Evolutionary conservation across 169 alveolate genomes (phyloP).

Genomic region (Ophryocystis elektroscirrha): DNA sequence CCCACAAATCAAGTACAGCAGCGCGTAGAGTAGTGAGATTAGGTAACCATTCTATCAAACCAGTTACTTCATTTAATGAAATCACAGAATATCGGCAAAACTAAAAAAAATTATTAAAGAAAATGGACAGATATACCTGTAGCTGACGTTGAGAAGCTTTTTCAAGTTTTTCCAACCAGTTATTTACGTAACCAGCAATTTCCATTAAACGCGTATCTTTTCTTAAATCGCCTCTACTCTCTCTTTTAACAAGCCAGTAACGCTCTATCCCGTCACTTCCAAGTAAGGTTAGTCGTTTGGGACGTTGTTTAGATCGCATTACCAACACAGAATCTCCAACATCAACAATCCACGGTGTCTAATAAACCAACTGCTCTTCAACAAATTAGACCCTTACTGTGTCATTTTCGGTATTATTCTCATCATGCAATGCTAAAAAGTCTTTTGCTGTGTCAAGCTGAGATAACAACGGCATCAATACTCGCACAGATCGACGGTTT

Average conservation of each 20-base stretch:
- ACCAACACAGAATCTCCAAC: too few species aligned
- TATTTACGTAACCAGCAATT: background rate
- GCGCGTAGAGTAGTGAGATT: slow-evolving; percentile 33
- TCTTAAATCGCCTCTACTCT: slow-evolving; percentile 57
- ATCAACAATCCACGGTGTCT: too few species aligned
- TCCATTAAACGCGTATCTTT: slow-evolving; percentile 70
- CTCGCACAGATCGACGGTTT: too few species aligned
- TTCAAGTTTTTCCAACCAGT: background rate
- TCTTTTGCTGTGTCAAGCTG: too few species aligned
- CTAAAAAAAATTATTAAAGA: background rate
- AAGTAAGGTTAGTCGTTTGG: slow-evolving; percentile 53
- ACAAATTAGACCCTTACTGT: too few species aligned
- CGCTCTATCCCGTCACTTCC: slow-evolving; percentile 64
- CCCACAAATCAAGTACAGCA: background rate
- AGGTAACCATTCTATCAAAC: slow-evolving; percentile 71
- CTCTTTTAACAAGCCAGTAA: slow-evolving; percentile 50
- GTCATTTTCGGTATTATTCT: too few species aligned
- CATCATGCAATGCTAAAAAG: too few species aligned
- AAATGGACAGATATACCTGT: background rate
- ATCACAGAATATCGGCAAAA: background rate
- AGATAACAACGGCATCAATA: too few species aligned
- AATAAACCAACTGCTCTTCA: too few species aligned
- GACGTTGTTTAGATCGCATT: slow-evolving; percentile 67
- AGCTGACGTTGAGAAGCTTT: background rate
- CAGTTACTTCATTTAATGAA: slow-evolving; percentile 42